Base-by-base conservation (phyloP, 139 green algal genomes). In the Haematococcus lacustris region DNA sequence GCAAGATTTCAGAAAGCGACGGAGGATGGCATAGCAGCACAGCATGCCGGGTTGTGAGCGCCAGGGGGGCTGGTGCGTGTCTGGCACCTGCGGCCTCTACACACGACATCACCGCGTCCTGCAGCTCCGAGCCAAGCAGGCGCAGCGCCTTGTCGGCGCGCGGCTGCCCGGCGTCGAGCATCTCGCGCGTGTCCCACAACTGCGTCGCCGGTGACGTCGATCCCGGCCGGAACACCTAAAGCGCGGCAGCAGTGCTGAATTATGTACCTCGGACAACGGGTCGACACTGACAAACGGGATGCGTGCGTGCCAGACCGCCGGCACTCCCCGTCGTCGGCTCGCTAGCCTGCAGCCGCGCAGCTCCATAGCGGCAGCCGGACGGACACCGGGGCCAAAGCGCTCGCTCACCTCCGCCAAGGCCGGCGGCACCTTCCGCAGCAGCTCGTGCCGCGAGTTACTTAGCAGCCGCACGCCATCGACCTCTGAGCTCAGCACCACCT, bases 151-250 rank as follows among this genome's bases (percentile, higher is more conserved):
- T 81, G 67, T 93, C 84, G 28, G 86, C 79, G 2, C 76, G 63
- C 0, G 83, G 78, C 40, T 83, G 83, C 35, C 80, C 74, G 13
- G 68, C 65, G n/a, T 97, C 92, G 64, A 90, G 96, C 65, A 94
- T 82, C 41, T 90, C 75, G 3, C 92, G 66, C 0, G 92, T 91
- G 35, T 97, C 88, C 70, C 87, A 91, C 65, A 97, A 85, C 71
- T 84, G 73, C 1, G 83, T 78, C 1, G 88, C 88, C 53, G 83
- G 76, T 6, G 75, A 59, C 0, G 83, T 89, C 26, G 85, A 88
- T 2, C 87, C 87, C 2, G 82, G 81, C 1, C 79, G 74, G 73
- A 87, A 88, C 13, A 88, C 76, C 75, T 92, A 73, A 3, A 53
- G 41, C 41, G 38, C 28, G 43, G 66, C 66, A 71, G 28, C 28